Evolutionary conservation across 2,329 filamentous ascomycete genomes (phyloP).

Genomic region (Alternaria ventricosa): DNA sequence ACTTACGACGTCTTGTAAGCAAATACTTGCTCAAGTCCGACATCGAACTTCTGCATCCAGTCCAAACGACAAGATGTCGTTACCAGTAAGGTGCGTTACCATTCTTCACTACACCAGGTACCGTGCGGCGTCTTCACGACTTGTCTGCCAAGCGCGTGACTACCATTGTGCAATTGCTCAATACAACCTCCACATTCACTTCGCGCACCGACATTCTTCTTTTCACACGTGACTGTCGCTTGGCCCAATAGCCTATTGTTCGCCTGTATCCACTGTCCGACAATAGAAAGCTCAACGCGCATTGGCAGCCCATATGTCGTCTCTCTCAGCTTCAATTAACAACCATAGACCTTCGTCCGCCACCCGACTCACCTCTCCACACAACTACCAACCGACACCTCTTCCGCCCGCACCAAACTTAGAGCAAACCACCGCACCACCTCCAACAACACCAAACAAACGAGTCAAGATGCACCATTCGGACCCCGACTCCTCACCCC

Average conservation of each 20-base stretch:
- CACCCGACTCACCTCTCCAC: neutral
- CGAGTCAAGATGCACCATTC: conserved; percentile 12
- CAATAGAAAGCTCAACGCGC: neutral
- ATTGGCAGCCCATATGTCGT: neutral
- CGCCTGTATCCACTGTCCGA: neutral
- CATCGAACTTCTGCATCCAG: neutral
- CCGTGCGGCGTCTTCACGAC: neutral
- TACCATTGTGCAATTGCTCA: neutral
- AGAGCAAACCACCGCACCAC: neutral
- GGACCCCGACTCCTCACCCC: conserved; percentile 11
- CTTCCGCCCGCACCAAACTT: neutral
- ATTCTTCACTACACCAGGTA: neutral
- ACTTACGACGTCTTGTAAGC: neutral
- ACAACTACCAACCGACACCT: neutral
- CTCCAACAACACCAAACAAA: conserved; percentile 6
- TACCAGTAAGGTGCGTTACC: conserved; percentile 34
- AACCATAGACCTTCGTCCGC: conserved; percentile 9
- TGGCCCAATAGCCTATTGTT: neutral
- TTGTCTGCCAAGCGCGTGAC: neutral
- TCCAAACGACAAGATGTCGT: conserved; percentile 27
- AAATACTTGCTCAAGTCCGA: neutral
- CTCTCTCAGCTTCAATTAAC: neutral
- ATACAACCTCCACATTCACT: neutral
- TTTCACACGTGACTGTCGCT: neutral
- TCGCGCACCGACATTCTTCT: no score